Base-by-base conservation (phyloP, 1,284 basidiomycete genomes). In the Cryptococcus sp. region DNA sequence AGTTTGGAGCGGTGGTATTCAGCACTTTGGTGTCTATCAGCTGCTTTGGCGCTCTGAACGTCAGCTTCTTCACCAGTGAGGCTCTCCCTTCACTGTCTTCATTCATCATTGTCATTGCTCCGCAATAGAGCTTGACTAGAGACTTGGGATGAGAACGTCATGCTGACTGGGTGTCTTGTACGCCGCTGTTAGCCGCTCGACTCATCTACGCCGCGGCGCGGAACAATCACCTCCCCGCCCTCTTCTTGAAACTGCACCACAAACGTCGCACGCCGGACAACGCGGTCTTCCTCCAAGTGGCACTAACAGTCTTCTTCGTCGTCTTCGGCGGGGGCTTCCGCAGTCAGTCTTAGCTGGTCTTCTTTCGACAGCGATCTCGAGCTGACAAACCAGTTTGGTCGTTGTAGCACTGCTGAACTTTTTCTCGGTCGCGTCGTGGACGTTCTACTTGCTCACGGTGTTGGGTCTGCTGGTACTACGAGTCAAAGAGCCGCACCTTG, bases 31-130 rank as follows among this genome's bases (percentile, higher is more conserved):
- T 99, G 3, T 91, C 93, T 1, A 85, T 98, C 60, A 95, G 91
- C 1, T 98, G 93, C 73, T 92, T 96, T 67, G 93, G 93, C 11
- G 91, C 93, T 1, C 77, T 96, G 46, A 94, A 94, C 73, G 90
- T 91, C 84, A 72, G 87, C 0, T 88, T 90, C 64, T 93, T 89
- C 74, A 95, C 93, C 1, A 84, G 87, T 55, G 44, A 61, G 75
- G 8, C 31, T 35, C 31, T 10, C 13, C 13, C 31, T 35, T 35
- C 5, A 35, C 8, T 10, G 31, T 35, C 31, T 5, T 13, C 31
- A 35, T 13, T 35, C 31, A 31, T 5, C 27, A n/a, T n/a, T n/a
- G n/a, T n/a, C 25, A 25, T 25, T 25, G 25, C 25, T 25, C 25
- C 25, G 25, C 25, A 25, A 25, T 25, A 3, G 25, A 25, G 25